Evolutionary conservation across 148 eudicot genomes (phyloP), one percentile per base, ranked within the genome.

Genomic region (Camellia japonica): DNA sequence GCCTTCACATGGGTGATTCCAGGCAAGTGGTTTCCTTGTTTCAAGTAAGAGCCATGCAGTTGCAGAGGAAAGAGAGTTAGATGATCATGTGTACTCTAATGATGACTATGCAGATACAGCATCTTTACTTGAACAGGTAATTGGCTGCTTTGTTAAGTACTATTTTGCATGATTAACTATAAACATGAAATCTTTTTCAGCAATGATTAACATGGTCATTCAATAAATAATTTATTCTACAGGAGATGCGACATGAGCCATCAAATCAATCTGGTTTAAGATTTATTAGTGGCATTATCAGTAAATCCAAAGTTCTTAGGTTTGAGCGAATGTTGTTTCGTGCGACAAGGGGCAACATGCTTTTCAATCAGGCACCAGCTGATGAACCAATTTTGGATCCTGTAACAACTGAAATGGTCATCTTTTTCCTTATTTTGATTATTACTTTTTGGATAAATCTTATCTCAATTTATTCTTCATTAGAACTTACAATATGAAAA

Each of bases 281-380:
- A 81, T 97, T 93, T 88, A 85, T 97, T 60, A 88, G 98, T 87
- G 99, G 99, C 75, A 94, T 97, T 52, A 94, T 97, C 52, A 83
- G 89, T 89, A 90, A 91, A 89, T 89, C 92, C 68, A 92, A 92
- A 87, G 91, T 81, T 82, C 88, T 88, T 63, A 85, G 83, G 79
- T 97, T 97, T 87, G 99, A 97, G 88, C 90, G 99, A 81, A 97
- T 97, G 91, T 74, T 97, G 85, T 97, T 97, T 82, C 99, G 99
- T 79, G 97, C 99, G 56, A 97, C 99, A 44, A 97, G 99, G 81
- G 99, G 99, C 59, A 97, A 97, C 83, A 86, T 97, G 97, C 90
- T 92, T 85, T 97, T 97, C 88, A 92, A 94, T 88, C 99, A 92
- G 84, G 90, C 98, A 59, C 87, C 92, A 54, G 93, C 94, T 59